Evolutionary conservation across 2,329 filamentous ascomycete species (phyloP).

Genomic region (Fusarium denticulatum): DNA sequence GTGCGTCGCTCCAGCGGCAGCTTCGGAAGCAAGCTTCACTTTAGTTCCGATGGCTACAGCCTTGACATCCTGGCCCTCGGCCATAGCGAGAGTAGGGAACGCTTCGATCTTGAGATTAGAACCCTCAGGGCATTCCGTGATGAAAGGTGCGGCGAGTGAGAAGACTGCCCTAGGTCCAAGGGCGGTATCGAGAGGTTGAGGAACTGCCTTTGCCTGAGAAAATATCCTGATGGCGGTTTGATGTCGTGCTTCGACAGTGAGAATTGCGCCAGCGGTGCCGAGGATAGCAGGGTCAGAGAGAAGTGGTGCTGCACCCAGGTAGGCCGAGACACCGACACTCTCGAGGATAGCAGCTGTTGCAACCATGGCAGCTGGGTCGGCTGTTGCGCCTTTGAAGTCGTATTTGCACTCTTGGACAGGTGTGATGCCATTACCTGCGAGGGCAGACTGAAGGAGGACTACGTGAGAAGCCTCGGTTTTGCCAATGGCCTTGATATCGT

Average conservation of each 20-base stretch:
- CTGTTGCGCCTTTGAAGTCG: conserved; percentile 78
- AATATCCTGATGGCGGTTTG: conserved; percentile 76
- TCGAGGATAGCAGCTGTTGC: conserved; percentile 76
- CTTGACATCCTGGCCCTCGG: conserved; percentile 53
- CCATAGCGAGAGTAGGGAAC: conserved; percentile 68
- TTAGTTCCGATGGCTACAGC: conserved; percentile 48
- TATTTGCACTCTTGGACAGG: conserved; percentile 77
- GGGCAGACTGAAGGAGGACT: conserved; percentile 52
- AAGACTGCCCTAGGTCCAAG: conserved; percentile 76
- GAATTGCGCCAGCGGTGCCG: conserved; percentile 73
- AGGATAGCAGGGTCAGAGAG: conserved; percentile 69
- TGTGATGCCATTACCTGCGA: conserved; percentile 66
- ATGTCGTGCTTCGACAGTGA: conserved; percentile 78
- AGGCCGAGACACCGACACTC: conserved; percentile 78
- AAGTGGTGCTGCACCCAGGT: conserved; percentile 75
- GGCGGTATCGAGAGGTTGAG: conserved; percentile 75
- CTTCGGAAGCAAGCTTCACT: conserved; percentile 58
- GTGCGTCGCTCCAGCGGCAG: conserved; percentile 62
- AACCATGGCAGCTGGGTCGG: conserved; percentile 73
- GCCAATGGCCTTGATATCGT: conserved; percentile 69
- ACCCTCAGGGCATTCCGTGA: conserved; percentile 73
- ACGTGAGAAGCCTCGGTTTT: conserved; percentile 65
- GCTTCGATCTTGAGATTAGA: conserved; percentile 67
- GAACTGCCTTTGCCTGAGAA: conserved; percentile 65
- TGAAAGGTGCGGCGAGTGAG: conserved; percentile 78